These are phyloP conservation scores for Lyophyllum shimeji DNA, from an alignment of 768 basidiomycete genomes.

Conservation along the genomic window DNA sequence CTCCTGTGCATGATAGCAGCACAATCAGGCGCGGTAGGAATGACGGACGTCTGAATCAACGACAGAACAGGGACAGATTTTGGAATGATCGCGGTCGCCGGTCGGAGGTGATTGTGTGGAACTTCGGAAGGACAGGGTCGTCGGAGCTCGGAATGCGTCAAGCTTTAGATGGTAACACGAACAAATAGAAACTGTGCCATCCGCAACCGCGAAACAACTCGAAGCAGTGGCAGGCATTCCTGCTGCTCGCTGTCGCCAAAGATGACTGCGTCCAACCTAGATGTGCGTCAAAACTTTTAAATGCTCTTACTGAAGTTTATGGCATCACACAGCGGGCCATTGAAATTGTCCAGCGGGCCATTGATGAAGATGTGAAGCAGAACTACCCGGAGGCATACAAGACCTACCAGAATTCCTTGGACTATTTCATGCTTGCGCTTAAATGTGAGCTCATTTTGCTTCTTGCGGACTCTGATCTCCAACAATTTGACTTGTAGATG, in stretches of 20 bases:
- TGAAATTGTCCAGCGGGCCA: conserved; percentile 89
- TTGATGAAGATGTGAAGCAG: conserved; percentile 89
- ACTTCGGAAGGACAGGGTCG: not conserved
- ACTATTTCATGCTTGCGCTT: conserved; percentile 97
- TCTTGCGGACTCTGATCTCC: not conserved
- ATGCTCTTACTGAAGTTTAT: not conserved
- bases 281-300: conserved; percentile 35
- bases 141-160: not conserved
- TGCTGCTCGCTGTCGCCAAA: not conserved
- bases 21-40: not conserved
- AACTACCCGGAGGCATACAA: conserved; percentile 96
- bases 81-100: not conserved
- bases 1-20: not conserved
- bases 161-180: conserved; percentile 11
- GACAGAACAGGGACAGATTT: not conserved
- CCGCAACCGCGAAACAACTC: not conserved
- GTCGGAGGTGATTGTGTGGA: not conserved
- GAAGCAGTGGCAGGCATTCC: not conserved
- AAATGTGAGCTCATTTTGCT: conserved; percentile 60
- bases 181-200: conserved; percentile 6
- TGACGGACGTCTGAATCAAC: not conserved
- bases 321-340: conserved; percentile 54
- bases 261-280: conserved; percentile 48
- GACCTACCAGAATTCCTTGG: conserved; percentile 90
- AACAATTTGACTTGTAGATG: conserved; percentile 46